Evolutionary conservation across 495 filamentous ascomycete species (phyloP), one percentile per base, ranked within the genome.

Genomic region (Aspergillus incahuasiensis): DNA sequence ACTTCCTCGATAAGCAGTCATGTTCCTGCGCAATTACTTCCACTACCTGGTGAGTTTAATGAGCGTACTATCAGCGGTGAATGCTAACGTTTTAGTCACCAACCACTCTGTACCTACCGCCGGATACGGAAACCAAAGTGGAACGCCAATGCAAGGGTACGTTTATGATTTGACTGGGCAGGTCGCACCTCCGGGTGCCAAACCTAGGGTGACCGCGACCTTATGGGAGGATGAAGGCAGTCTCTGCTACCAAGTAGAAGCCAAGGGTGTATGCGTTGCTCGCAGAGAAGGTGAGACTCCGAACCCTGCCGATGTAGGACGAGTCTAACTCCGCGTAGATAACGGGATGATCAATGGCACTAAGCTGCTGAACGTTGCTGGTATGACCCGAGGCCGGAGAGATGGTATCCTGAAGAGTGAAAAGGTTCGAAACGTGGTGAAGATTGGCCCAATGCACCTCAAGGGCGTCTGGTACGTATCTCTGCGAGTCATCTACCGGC

Each of bases 331-430:
- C 22, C 16, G n/a, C 64, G n/a, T n/a, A 96, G 94, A 98, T 63
- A 98, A 98, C 68, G 89, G 95, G 63, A 96, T 98, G 92, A 96
- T 98, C 71, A 98, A 98, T 63, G 94, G 94, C 8, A 98, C 94
- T 4, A 98, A 98, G 69, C 74, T 98, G 49, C 76, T 98, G 45
- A 98, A 98, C 58, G 94, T 98, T 18, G 94, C 94, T 18, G 92
- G 94, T 2, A 98, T 98, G 94, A 98, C 94, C 24, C 82, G 94
- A 61, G 94, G 94, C 39, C 87, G 94, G 48, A 84, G 94, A 64
- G 94, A 98, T 68, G 94, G 94, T 42, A 98, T 98, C 57, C 73
- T 98, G 43, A 98, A 98, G 76, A 97, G 94, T 70, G 94, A 98
- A 68, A 97, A 97, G 70, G 82, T 91, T 32, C 83, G 94, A 22